Evolutionary conservation across 169 alveolate species (phyloP).

Genomic region (Eimeria brunetti): DNA sequence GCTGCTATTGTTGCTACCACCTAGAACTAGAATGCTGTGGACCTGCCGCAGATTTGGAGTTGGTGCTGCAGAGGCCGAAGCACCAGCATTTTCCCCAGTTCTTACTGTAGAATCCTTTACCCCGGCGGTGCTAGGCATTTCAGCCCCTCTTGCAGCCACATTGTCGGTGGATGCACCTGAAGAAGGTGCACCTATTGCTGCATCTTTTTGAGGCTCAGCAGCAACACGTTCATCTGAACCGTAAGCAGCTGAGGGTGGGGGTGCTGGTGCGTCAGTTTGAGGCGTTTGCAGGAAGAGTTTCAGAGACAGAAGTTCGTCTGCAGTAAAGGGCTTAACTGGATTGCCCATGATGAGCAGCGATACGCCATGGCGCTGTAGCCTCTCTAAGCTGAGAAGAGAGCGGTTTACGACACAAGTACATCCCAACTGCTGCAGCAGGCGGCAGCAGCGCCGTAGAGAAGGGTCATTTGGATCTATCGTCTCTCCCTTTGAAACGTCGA

Average conservation of each 20-base stretch:
- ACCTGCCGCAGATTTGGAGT: background rate
- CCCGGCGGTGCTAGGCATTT: background rate
- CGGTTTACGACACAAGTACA: slow-evolving; percentile 24
- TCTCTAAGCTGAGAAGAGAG: background rate
- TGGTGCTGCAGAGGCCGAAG: background rate
- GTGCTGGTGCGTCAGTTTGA: background rate
- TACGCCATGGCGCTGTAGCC: slow-evolving; percentile 31
- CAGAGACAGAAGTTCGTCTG: slow-evolving; percentile 19
- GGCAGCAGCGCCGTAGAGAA: slow-evolving; percentile 39
- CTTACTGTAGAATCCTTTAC: background rate
- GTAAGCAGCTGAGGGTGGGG: background rate
- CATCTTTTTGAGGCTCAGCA: background rate
- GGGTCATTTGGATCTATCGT: slow-evolving; percentile 23
- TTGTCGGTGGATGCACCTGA: background rate
- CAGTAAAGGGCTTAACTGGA: slow-evolving; percentile 36
- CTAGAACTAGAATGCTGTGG: slow-evolving; percentile 36
- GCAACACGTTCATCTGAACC: background rate
- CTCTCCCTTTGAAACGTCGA: slow-evolving; percentile 39
- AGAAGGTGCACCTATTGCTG: background rate
- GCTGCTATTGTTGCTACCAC: slow-evolving; percentile 43
- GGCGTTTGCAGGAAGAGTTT: slow-evolving; percentile 27
- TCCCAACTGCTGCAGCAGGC: slow-evolving; percentile 34
- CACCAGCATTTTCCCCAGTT: background rate
- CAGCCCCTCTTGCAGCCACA: background rate
- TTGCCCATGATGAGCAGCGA: slow-evolving; percentile 37